Conservation (phyloP, 805 yeast genomes). For the Saccharomycopsis javanensis region DNA sequence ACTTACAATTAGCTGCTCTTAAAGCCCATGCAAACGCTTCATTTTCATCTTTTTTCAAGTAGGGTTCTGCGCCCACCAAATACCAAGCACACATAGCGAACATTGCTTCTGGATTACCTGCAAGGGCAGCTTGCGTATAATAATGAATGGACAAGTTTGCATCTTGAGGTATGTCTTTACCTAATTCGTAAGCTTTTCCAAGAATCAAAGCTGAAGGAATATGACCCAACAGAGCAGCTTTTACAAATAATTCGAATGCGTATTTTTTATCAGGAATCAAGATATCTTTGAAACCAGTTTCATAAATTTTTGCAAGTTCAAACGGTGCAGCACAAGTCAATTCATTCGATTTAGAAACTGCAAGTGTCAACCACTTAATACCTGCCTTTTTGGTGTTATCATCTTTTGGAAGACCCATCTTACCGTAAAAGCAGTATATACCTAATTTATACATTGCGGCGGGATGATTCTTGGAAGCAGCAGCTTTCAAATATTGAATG, state of each 20-base stretch:
- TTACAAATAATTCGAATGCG: slow-evolving; percentile 76
- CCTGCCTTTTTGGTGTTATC: slow-evolving; percentile 73
- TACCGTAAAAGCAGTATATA: slow-evolving; percentile 69
- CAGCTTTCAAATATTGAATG: slow-evolving; percentile 69
- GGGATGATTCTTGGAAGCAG: slow-evolving; percentile 87
- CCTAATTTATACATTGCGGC: slow-evolving; percentile 96
- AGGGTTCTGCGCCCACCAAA: slow-evolving; percentile 82
- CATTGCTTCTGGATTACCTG: slow-evolving; percentile 86
- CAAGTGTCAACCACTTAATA: slow-evolving; percentile 85
- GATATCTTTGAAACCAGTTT: slow-evolving; percentile 76
- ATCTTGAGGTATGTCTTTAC: slow-evolving; percentile 60
- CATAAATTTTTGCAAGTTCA: slow-evolving; percentile 79
- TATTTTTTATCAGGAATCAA: slow-evolving; percentile 75
- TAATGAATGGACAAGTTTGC: slow-evolving; percentile 81
- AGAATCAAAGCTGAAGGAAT: slow-evolving; percentile 67
- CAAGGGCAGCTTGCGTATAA: slow-evolving; percentile 81
- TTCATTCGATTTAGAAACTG: slow-evolving; percentile 75
- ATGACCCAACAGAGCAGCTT: slow-evolving; percentile 84
- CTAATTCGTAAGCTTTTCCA: slow-evolving; percentile 80
- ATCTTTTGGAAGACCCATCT: slow-evolving; percentile 68
- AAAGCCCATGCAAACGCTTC: slow-evolving; percentile 95
- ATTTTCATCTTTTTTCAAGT: slow-evolving; percentile 60
- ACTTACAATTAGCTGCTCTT: slow-evolving; percentile 67
- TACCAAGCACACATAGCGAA: slow-evolving; percentile 96
- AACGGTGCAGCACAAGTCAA: slow-evolving; percentile 88